Percentiles rank a stretch among this genome's conserved stretches.
Evolutionary conservation across 768 basidiomycete species (phyloP).

Genomic region (Mycena floridula): DNA sequence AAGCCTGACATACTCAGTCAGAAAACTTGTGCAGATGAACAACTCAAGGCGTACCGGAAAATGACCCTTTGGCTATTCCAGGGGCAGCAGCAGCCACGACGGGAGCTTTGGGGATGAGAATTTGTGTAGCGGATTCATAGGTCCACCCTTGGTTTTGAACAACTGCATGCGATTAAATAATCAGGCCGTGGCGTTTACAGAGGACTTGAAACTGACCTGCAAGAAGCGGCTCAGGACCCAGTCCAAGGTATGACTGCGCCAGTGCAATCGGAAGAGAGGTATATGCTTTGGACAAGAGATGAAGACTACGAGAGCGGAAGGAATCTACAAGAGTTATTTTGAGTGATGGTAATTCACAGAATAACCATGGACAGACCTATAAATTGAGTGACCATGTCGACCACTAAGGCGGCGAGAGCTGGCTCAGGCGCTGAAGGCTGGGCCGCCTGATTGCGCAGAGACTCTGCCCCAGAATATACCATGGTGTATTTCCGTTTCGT

Average conservation of each 20-base stretch:
- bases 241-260: conserved; percentile 53
- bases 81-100: too few relatives aligned
- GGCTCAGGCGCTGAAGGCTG: conserved; percentile 39
- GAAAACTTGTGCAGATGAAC: conserved; percentile 1
- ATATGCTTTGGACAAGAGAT: conserved; percentile 58
- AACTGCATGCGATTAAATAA: conserved; percentile 21
- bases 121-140: conserved; percentile 39
- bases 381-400: conserved; percentile 40
- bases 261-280: conserved; percentile 49
- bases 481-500: conserved; percentile 49
- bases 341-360: conserved; percentile 2
- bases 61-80: not conserved
- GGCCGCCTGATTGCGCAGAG: conserved; percentile 33
- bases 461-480: conserved; percentile 44
- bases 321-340: conserved; percentile 31
- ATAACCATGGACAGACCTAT: conserved; percentile 35
- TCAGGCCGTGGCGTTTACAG: not conserved
- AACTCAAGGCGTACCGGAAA: conserved; percentile 10
- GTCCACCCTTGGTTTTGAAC: conserved; percentile 42
- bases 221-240: conserved; percentile 32
- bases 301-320: conserved; percentile 53
- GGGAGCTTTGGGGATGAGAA: conserved; percentile 34
- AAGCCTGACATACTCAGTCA: conserved; percentile 22
- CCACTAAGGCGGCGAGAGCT: conserved; percentile 39
- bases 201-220: conserved; percentile 21